A percentile compares a stretch with the other conserved stretches of the same genome.
These are phyloP conservation scores for Phytopythium aichiense DNA, from an alignment of 352 stramenopile species.

Conservation along the genomic window DNA sequence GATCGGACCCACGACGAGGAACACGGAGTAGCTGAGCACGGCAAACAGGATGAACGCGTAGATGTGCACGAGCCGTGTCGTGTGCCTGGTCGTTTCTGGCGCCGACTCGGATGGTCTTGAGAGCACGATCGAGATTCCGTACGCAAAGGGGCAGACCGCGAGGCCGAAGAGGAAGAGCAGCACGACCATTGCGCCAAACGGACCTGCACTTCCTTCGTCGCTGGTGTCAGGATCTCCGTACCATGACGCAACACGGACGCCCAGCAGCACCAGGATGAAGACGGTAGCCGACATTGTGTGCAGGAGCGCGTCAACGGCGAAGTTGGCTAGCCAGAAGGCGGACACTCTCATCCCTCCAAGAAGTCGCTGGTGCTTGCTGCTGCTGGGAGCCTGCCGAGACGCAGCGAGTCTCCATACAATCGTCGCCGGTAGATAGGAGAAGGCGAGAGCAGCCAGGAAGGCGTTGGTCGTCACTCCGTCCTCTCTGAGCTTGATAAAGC, in stretches of 20 bases:
- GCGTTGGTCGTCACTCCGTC: constrained; percentile 16
- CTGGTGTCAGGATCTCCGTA: neutral
- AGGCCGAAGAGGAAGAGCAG: constrained; percentile 19
- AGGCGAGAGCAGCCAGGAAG: constrained; percentile 70
- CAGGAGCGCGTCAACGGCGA: constrained; percentile 86
- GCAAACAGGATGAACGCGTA: constrained; percentile 14
- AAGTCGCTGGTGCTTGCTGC: constrained; percentile 91
- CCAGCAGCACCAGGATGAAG: constrained; percentile 9
- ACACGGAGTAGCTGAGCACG: constrained; percentile 11
- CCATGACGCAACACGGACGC: constrained; percentile 1
- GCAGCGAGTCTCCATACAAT: constrained; percentile 93
- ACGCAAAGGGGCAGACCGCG: constrained; percentile 15
- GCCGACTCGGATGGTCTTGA: neutral
- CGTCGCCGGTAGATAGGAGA: constrained; percentile 84
- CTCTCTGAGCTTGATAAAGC: constrained; percentile 36
- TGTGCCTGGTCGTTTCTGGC: neutral
- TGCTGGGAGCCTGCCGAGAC: constrained; percentile 68
- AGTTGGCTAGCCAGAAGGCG: constrained; percentile 95
- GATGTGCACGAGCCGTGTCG: constrained; percentile 6
- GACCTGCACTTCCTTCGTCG: neutral
- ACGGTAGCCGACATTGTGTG: constrained; percentile 64
- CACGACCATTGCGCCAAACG: constrained; percentile 12
- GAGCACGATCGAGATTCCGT: constrained; percentile 15
- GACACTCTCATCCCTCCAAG: constrained; percentile 88
- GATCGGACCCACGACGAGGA: constrained; percentile 8